These are phyloP conservation scores for Trichoderma oligosporum DNA, from an alignment of 2,329 filamentous ascomycete species.

Conservation along the genomic window DNA sequence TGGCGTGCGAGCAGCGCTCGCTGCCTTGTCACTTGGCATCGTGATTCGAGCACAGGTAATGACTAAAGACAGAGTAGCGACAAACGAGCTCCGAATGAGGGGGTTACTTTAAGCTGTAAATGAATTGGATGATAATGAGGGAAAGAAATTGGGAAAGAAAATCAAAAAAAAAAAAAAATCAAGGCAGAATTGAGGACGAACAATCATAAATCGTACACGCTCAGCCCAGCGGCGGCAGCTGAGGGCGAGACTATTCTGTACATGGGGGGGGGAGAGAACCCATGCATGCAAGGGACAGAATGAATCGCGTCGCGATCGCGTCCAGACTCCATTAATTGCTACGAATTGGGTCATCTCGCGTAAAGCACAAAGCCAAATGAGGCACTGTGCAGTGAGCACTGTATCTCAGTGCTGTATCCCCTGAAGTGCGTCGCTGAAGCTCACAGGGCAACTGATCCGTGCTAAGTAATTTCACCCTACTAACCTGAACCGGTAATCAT, in stretches of 20 bases:
- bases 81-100: background rate
- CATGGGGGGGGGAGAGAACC: conserved; percentile 8
- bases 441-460: too few relatives aligned
- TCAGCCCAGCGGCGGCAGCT: conserved; percentile 9
- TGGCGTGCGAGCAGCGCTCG: conserved; percentile 32
- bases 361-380: too few relatives aligned
- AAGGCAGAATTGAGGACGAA: background rate
- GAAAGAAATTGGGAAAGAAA: background rate
- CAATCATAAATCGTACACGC: background rate
- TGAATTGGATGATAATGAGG: background rate
- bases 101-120: background rate
- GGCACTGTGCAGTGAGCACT: conserved; percentile 6
- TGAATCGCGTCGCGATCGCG: conserved; percentile 22
- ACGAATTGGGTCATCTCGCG: conserved; percentile 11
- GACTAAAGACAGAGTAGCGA: background rate
- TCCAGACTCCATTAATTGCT: conserved; percentile 7
- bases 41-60: conserved; percentile 14
- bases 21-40: conserved; percentile 31
- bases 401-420: conserved; percentile 7
- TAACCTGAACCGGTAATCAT: too few relatives aligned
- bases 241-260: background rate
- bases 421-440: background rate
- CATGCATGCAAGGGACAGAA: conserved; percentile 1
- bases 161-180: background rate
- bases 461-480: too few relatives aligned